Conservation (phyloP, 1,284 basidiomycete species). For the Pseudozyma sp. region DNA sequence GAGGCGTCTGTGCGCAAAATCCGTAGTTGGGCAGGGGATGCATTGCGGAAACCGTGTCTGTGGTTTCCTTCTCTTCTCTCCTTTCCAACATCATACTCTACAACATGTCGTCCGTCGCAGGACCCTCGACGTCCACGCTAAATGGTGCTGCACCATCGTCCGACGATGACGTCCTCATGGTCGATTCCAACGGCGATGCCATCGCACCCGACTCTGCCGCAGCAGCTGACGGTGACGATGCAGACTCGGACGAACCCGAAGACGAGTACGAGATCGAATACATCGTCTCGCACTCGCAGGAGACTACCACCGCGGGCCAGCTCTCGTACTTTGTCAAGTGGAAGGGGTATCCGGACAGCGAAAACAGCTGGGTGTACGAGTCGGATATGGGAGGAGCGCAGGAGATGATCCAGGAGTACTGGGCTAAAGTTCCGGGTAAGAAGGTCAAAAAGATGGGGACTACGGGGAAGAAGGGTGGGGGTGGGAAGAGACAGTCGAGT, state of each 20-base stretch:
- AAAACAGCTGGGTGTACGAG: slow-evolving; percentile 58
- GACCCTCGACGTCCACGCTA: slow-evolving; percentile 5
- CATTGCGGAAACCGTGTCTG: no score
- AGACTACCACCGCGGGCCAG: slow-evolving; percentile 23
- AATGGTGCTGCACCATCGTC: slow-evolving; percentile 1
- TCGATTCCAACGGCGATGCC: slow-evolving; percentile 16
- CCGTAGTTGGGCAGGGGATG: no score
- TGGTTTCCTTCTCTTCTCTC: background rate
- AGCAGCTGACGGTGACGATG: slow-evolving; percentile 2
- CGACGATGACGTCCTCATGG: slow-evolving; percentile 36
- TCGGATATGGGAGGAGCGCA: slow-evolving; percentile 48
- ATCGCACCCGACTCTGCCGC: slow-evolving; percentile 1
- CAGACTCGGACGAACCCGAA: slow-evolving; percentile 22
- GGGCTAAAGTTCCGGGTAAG: slow-evolving; percentile 24
- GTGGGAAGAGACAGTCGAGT: slow-evolving; percentile 13
- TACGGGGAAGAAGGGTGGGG: slow-evolving; percentile 27
- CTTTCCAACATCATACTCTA: background rate
- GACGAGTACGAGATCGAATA: slow-evolving; percentile 58
- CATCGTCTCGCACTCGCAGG: slow-evolving; percentile 42
- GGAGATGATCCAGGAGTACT: slow-evolving; percentile 52
- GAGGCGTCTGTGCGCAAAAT: no score
- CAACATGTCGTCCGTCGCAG: slow-evolving; percentile 14
- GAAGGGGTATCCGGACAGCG: slow-evolving; percentile 51
- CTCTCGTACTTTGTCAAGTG: slow-evolving; percentile 60
- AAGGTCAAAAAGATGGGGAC: slow-evolving; percentile 31